Evolutionary conservation across 2,329 filamentous ascomycete genomes (phyloP), one percentile per base, ranked within the genome.

Genomic region (Dactylellina leptospora): DNA sequence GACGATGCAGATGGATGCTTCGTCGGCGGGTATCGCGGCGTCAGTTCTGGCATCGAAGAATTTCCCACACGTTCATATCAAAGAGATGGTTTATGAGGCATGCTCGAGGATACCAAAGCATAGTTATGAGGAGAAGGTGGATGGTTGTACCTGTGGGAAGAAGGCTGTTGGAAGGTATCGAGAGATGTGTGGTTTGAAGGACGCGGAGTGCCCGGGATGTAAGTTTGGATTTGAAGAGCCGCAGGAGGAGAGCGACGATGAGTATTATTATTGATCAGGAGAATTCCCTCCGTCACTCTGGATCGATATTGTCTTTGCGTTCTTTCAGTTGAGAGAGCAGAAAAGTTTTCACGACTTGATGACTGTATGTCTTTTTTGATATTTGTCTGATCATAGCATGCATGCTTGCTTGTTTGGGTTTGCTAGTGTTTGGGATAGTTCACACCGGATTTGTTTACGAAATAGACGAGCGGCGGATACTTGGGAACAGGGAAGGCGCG

Each of bases 71-170:
- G 30, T 66, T 6, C 69, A 73, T 22, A 66, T 73, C 11, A 73
- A 73, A 25, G 69, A 73, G 60, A 73, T 64, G 69, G 55, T 66
- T 9, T 73, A 64, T 48, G 69, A 73, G 27, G 54, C 47, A n/a
- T 73, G 69, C 33, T 13, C 69, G 1, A 59, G 60, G 40, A 36
- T 73, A 48, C 69, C 69, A 11, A 73, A 73, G 60, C 69, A 73
- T 27, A 60, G 58, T 6, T 66, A 64, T 22, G 69, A 64, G 27
- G 69, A 73, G 20, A 73, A 50, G 11, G 28, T 25, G 4, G 56
- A 10, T 22, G 54, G 66, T 27, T 73, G 69, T 40, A 73, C 45
- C 5, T 73, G 69, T 47, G 69, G 69, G 13, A 73, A 73, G 60
- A 54, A 27, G 22, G 69, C 48, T 3, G 69, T 73, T 10, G 60